Conservation (phyloP, 352 stramenopile genomes). For the Globisporangium okanoganense region DNA sequence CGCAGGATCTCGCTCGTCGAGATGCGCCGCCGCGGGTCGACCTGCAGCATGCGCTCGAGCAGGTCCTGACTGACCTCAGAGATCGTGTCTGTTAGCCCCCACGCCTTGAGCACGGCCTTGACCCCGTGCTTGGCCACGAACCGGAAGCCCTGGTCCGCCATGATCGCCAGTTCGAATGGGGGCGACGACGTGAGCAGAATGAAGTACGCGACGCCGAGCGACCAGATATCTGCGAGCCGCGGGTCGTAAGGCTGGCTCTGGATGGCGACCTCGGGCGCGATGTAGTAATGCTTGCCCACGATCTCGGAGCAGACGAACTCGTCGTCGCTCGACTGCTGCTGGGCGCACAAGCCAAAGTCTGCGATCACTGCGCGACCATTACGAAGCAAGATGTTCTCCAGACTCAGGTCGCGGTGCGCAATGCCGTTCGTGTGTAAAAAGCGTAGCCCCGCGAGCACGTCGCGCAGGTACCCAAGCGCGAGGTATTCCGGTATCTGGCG, state of each 20-base stretch:
- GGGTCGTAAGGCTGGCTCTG: constrained; percentile 89
- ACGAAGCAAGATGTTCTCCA: constrained; percentile 96
- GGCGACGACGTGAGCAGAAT: constrained; percentile 92
- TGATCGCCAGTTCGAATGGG: constrained; percentile 86
- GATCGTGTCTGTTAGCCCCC: constrained; percentile 41
- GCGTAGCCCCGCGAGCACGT: constrained; percentile 60
- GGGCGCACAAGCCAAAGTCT: constrained; percentile 65
- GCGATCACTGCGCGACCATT: constrained; percentile 53
- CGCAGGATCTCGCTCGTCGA: constrained; percentile 54
- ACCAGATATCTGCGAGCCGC: constrained; percentile 92
- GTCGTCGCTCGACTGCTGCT: constrained; percentile 31
- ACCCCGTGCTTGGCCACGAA: constrained; percentile 80
- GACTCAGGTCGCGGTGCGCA: constrained; percentile 92
- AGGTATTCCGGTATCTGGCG: constrained; percentile 35
- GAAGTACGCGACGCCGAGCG: constrained; percentile 91
- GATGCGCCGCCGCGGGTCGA: constrained; percentile 55
- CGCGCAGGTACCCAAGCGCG: constrained; percentile 53
- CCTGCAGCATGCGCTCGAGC: constrained; percentile 66
- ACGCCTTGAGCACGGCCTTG: constrained; percentile 66
- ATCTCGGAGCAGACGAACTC: constrained; percentile 51
- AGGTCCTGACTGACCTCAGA: constrained; percentile 60
- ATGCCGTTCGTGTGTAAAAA: constrained; percentile 72
- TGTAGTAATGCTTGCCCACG: constrained; percentile 95
- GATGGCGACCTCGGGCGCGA: constrained; percentile 93
- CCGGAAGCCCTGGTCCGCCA: constrained; percentile 84